These are phyloP conservation scores for Aspergillus japonicus DNA, from an alignment of 2,329 filamentous ascomycete genomes.

Conservation along the genomic window DNA sequence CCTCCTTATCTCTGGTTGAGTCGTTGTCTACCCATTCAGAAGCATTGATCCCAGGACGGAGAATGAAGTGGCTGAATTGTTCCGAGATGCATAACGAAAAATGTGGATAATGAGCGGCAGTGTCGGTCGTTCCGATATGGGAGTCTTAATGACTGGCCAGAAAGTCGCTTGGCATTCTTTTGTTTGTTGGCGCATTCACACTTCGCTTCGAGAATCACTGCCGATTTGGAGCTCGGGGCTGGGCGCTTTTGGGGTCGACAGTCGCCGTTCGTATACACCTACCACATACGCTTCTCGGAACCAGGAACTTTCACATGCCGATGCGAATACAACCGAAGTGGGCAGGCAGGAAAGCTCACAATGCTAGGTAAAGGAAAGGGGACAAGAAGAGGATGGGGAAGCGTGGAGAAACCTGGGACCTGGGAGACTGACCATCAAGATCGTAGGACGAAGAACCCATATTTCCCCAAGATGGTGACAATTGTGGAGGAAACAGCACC, in stretches of 20 bases:
- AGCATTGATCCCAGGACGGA: constrained; percentile 5
- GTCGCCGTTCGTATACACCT: background rate
- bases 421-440: constrained; percentile 40
- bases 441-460: constrained; percentile 38
- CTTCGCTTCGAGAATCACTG: background rate
- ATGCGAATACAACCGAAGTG: background rate
- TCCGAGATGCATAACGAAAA: constrained; percentile 10
- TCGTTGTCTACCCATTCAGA: constrained; percentile 5
- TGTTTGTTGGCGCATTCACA: background rate
- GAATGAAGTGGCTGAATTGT: constrained; percentile 13
- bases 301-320: constrained; percentile 1
- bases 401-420: constrained; percentile 12
- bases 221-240: background rate
- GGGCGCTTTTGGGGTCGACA: background rate
- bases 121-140: background rate
- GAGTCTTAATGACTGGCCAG: background rate
- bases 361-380: constrained; percentile 2
- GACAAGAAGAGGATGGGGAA: constrained; percentile 15
- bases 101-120: constrained; percentile 7
- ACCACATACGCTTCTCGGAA: constrained; percentile 1
- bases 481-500: constrained; percentile 20
- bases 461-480: constrained; percentile 21
- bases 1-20: constrained; percentile 2
- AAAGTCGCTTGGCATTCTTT: background rate
- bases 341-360: background rate